These are phyloP conservation scores for Aureobasidium sp. DNA, from an alignment of 2,329 filamentous ascomycete genomes.

Conservation along the genomic window DNA sequence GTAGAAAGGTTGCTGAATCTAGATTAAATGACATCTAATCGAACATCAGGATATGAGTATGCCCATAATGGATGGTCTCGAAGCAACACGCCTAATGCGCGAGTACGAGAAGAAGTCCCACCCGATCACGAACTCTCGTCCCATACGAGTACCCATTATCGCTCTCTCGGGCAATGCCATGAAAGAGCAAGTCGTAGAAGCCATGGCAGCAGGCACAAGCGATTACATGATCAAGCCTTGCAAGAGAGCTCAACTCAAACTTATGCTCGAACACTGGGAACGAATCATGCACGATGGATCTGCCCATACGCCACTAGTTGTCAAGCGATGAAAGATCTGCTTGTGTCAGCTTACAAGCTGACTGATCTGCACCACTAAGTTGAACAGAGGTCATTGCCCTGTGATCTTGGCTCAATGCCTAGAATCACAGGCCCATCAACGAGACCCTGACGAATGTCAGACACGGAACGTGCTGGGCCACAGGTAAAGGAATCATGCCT, in stretches of 20 bases:
- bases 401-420: background rate
- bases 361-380: background rate
- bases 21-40: background rate
- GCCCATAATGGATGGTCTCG: constrained; percentile 16
- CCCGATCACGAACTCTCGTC: background rate
- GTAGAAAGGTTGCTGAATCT: background rate
- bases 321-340: background rate
- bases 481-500: background rate
- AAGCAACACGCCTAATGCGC: constrained; percentile 14
- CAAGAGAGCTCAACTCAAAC: constrained; percentile 5
- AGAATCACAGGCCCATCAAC: background rate
- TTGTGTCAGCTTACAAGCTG: background rate
- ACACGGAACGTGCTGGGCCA: background rate
- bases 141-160: constrained; percentile 10
- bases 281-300: constrained; percentile 6
- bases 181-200: constrained; percentile 15
- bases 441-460: background rate
- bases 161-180: constrained; percentile 16
- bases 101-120: background rate
- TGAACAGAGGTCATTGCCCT: background rate
- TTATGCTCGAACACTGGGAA: constrained; percentile 15
- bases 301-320: background rate
- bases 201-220: constrained; percentile 13
- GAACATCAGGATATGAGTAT: constrained; percentile 11
- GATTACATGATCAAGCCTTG: constrained; percentile 18